Percentiles rank a stretch among this genome's conserved stretches.
Evolutionary conservation across 2,329 filamentous ascomycete species (phyloP).

Genomic region (Fusarium succisae): DNA sequence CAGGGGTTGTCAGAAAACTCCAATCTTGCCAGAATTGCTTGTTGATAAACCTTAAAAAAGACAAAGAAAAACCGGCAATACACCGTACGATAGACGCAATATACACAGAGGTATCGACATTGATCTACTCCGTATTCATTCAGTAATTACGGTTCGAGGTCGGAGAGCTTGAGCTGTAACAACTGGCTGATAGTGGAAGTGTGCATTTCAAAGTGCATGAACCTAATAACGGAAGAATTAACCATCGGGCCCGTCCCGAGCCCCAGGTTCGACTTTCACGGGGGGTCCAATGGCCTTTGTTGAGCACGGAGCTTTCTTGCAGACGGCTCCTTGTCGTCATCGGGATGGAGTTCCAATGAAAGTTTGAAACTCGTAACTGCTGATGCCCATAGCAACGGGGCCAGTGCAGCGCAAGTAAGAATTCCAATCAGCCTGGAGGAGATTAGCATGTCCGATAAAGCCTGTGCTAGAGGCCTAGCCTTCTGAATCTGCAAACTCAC

Average conservation of each 20-base stretch:
- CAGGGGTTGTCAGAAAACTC: background rate
- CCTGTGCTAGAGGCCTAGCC: background rate
- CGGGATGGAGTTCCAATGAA: conserved; percentile 5
- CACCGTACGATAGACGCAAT: background rate
- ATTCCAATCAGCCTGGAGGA: conserved; percentile 41
- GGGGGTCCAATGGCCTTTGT: background rate
- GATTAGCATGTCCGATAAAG: conserved; percentile 24
- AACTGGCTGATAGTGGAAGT: background rate
- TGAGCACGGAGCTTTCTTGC: conserved; percentile 6
- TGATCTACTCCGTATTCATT: background rate
- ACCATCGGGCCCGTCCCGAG: conserved; percentile 2
- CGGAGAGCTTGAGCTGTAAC: background rate
- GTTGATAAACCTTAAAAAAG: background rate
- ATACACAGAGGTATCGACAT: background rate
- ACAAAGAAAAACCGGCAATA: background rate
- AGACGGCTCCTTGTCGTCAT: conserved; percentile 13
- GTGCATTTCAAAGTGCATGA: conserved; percentile 3
- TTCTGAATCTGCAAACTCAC: conserved; percentile 5
- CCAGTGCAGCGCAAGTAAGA: conserved; percentile 9
- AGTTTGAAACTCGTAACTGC: conserved; percentile 26
- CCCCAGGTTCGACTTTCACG: background rate
- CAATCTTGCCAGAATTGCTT: background rate
- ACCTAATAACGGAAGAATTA: conserved; percentile 26
- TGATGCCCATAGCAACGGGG: conserved; percentile 22
- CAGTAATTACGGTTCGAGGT: background rate